Percentiles rank a stretch among this genome's conserved stretches.
Conservation (phyloP, 1,139 yeast genomes). For the Candida pseudocylindracea region DNA sequence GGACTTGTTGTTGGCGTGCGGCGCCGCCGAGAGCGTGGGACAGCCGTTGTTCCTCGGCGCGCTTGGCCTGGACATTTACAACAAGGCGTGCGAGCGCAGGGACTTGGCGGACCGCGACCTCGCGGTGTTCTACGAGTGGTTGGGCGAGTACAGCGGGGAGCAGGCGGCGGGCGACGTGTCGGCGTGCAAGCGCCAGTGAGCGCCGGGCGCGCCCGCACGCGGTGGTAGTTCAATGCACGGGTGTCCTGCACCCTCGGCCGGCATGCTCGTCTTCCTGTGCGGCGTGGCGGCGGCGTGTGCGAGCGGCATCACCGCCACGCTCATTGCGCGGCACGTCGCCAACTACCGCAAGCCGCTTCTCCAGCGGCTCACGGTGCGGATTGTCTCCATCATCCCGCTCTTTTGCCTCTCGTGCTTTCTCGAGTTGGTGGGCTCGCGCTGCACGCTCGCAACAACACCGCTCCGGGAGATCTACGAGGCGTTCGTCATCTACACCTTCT, state of each 20-base stretch:
- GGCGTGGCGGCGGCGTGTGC: too few species aligned
- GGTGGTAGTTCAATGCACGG: too few species aligned
- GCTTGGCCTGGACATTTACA: constrained; percentile 18
- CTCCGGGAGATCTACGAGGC: constrained; percentile 85
- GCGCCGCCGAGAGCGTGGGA: constrained; percentile 17
- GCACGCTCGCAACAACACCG: too few species aligned
- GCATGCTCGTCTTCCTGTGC: too few species aligned
- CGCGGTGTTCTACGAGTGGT: constrained; percentile 24
- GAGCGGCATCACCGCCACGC: too few species aligned
- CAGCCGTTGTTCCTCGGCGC: constrained; percentile 21
- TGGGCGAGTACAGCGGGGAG: constrained; percentile 10
- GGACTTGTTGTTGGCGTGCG: constrained; percentile 31
- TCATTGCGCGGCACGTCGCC: constrained; percentile 13
- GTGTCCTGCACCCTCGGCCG: too few species aligned
- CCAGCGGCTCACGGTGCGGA: constrained; percentile 69
- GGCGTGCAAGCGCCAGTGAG: too few species aligned
- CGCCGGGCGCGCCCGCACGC: too few species aligned
- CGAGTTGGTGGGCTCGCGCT: constrained; percentile 21
- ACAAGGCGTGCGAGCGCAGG: constrained; percentile 20
- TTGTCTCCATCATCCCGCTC: constrained; percentile 43
- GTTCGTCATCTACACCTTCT: constrained; percentile 84
- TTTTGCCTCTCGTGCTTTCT: constrained; percentile 31
- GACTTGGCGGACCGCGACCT: constrained; percentile 19
- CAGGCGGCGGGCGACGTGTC: constrained; percentile 2
- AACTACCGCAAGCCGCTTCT: constrained; percentile 81